phyloP scores from a whole-genome alignment of 768 basidiomycete species.

The Gymnopilus junonius region DNA sequence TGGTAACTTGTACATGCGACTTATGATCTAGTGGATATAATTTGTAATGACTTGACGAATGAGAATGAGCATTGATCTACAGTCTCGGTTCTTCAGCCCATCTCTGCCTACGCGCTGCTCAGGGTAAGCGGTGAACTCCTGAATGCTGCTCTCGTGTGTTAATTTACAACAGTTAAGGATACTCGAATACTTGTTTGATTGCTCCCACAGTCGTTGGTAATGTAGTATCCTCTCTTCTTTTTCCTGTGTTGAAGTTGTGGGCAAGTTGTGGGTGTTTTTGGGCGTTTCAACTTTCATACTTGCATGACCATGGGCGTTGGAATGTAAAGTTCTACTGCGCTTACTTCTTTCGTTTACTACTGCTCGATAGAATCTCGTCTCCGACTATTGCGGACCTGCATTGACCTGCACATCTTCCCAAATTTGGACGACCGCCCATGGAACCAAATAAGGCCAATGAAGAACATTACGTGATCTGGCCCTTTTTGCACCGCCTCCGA shows the following conservation, averaged over 20 bases:
- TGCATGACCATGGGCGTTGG: too few relatives aligned
- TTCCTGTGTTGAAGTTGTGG: too few relatives aligned
- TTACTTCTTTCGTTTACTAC: not conserved
- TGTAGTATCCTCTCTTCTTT: too few relatives aligned
- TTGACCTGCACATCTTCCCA: not conserved
- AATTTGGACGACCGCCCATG: not conserved
- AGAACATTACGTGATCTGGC: not conserved
- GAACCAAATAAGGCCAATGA: not conserved
- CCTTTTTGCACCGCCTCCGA: not conserved
- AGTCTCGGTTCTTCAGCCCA: too few relatives aligned
- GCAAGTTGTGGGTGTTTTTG: too few relatives aligned
- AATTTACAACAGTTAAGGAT: not conserved
- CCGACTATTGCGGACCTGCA: not conserved
- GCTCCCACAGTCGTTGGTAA: too few relatives aligned
- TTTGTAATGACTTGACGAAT: not conserved
- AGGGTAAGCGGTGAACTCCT: not conserved
- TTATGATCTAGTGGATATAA: not conserved
- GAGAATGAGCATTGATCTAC: not conserved
- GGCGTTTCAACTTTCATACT: too few relatives aligned
- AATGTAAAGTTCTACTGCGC: not conserved
- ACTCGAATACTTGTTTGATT: too few relatives aligned
- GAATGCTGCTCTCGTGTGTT: not conserved
- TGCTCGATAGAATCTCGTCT: not conserved
- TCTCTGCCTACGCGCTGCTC: not conserved
- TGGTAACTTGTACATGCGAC: not conserved